Conservation (phyloP, 1,284 basidiomycete species). For the Cryptococcus maquisensis region DNA sequence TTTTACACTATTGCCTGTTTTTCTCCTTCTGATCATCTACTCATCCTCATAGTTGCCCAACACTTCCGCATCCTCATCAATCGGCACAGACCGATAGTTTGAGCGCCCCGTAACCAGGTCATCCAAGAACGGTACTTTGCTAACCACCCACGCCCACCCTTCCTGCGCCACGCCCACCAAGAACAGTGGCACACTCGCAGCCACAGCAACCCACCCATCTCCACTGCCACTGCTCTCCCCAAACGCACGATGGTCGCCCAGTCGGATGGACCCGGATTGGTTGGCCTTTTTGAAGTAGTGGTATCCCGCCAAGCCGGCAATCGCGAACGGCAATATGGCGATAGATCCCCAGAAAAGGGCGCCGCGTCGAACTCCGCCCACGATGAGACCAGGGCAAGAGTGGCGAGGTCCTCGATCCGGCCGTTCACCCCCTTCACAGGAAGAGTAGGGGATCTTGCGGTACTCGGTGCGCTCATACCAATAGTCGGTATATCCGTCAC, state of each 20-base stretch:
- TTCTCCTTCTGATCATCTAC: slow-evolving; percentile 3
- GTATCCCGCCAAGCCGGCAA: slow-evolving; percentile 68
- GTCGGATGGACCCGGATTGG: slow-evolving; percentile 72
- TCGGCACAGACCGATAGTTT: slow-evolving; percentile 75
- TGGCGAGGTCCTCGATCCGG: slow-evolving; percentile 69
- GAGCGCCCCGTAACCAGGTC: slow-evolving; percentile 51
- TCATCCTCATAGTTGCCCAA: slow-evolving; percentile 37
- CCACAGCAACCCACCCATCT: slow-evolving; percentile 57
- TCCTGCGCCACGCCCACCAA: slow-evolving; percentile 70
- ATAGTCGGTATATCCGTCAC: slow-evolving; percentile 58
- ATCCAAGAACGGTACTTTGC: slow-evolving; percentile 43
- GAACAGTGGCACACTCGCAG: slow-evolving; percentile 83
- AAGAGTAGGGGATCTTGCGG: slow-evolving; percentile 80
- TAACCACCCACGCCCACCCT: slow-evolving; percentile 57
- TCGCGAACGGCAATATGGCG: slow-evolving; percentile 62
- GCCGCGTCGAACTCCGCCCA: slow-evolving; percentile 52
- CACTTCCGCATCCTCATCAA: slow-evolving; percentile 70
- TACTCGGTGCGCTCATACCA: slow-evolving; percentile 91
- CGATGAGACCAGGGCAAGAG: slow-evolving; percentile 66
- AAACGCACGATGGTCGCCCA: slow-evolving; percentile 58
- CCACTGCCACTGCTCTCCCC: slow-evolving; percentile 50
- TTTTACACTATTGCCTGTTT: neutral
- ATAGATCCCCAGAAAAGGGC: slow-evolving; percentile 77
- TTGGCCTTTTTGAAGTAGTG: slow-evolving; percentile 73
- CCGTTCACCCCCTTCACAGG: slow-evolving; percentile 69